Evolutionary conservation across 495 filamentous ascomycete species (phyloP).

Genomic region (Trichocladium uniseriatum): DNA sequence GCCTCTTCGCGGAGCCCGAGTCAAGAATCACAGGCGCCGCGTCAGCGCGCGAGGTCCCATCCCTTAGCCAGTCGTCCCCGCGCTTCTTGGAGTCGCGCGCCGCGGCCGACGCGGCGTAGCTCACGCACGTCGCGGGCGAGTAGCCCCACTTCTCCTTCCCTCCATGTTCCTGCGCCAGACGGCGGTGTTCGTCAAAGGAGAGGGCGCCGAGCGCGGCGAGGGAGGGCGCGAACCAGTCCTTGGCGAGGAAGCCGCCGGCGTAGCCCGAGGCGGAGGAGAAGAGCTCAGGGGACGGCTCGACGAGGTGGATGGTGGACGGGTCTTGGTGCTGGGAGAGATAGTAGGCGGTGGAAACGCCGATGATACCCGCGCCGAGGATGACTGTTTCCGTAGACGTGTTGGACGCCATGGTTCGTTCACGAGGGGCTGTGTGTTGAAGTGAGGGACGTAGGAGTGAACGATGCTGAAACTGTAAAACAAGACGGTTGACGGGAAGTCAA

Average conservation of each 20-base stretch:
- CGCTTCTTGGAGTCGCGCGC: slow-evolving; percentile 20
- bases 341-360: slow-evolving; percentile 69
- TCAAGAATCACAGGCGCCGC: slow-evolving; percentile 39
- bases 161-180: slow-evolving; percentile 50
- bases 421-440: neutral
- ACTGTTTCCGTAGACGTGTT: slow-evolving; percentile 45
- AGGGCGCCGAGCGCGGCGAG: slow-evolving; percentile 51
- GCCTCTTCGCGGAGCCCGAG: slow-evolving; percentile 16
- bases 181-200: slow-evolving; percentile 59
- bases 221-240: slow-evolving; percentile 57
- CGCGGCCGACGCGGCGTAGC: slow-evolving; percentile 30
- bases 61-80: slow-evolving; percentile 53
- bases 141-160: slow-evolving; percentile 63
- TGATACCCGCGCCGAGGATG: slow-evolving; percentile 72
- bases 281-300: slow-evolving; percentile 55
- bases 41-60: slow-evolving; percentile 54
- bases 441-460: neutral
- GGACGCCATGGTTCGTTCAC: neutral
- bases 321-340: slow-evolving; percentile 53
- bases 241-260: slow-evolving; percentile 65
- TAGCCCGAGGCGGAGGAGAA: slow-evolving; percentile 66
- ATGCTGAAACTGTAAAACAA: neutral
- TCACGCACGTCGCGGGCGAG: slow-evolving; percentile 52
- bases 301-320: slow-evolving; percentile 52
- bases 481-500: too few species aligned